These are phyloP conservation scores for Botrytis fragariae DNA, from an alignment of 2,329 filamentous ascomycete genomes.

Conservation along the genomic window DNA sequence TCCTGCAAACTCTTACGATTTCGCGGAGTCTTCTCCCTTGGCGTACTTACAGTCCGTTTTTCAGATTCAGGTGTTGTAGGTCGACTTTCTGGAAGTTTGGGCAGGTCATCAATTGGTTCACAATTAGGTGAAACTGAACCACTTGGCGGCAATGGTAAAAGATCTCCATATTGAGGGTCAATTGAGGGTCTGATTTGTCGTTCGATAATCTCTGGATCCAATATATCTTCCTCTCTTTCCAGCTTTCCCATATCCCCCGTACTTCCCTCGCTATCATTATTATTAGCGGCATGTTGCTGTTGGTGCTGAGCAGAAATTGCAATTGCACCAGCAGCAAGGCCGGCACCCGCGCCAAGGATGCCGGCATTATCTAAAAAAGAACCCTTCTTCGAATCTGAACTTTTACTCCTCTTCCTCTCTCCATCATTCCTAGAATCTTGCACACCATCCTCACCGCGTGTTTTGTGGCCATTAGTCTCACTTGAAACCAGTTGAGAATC, in stretches of 20 bases:
- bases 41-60: conserved; percentile 23
- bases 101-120: conserved; percentile 44
- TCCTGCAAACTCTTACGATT: conserved; percentile 33
- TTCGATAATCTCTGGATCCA: conserved; percentile 58
- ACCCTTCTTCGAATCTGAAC: conserved; percentile 42
- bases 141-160: conserved; percentile 63
- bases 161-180: conserved; percentile 63
- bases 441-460: conserved; percentile 29
- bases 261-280: conserved; percentile 31
- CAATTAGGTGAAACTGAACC: conserved; percentile 50
- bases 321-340: conserved; percentile 52
- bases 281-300: conserved; percentile 38
- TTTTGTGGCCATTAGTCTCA: conserved; percentile 27
- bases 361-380: conserved; percentile 73
- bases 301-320: conserved; percentile 39
- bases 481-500: conserved; percentile 31
- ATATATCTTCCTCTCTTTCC: conserved; percentile 36
- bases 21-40: conserved; percentile 28
- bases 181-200: conserved; percentile 62
- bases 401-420: conserved; percentile 34
- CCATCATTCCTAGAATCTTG: conserved; percentile 28
- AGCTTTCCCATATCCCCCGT: conserved; percentile 18
- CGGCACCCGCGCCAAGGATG: conserved; percentile 68
- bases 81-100: conserved; percentile 55
- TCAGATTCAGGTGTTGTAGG: conserved; percentile 44